Percentiles rank a stretch among this genome's conserved stretches.
These are phyloP conservation scores for Saccharomycopsis sp. DNA, from an alignment of 805 yeast species.

Conservation along the genomic window DNA sequence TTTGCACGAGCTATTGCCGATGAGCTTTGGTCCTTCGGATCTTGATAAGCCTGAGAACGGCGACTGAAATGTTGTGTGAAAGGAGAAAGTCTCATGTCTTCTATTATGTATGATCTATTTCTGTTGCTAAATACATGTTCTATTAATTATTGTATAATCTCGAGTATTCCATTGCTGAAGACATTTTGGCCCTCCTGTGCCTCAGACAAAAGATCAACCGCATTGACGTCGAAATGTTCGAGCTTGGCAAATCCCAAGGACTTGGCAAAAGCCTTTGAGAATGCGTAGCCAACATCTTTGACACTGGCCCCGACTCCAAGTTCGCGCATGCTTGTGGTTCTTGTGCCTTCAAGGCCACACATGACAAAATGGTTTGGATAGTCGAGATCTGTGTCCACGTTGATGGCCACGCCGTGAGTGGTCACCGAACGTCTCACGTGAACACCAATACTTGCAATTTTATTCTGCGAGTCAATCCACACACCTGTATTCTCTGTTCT, in stretches of 20 bases:
- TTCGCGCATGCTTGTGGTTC: slow-evolving; percentile 45
- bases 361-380: slow-evolving; percentile 68
- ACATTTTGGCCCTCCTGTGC: background rate
- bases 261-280: slow-evolving; percentile 40
- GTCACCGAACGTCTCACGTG: slow-evolving; percentile 80
- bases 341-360: slow-evolving; percentile 71
- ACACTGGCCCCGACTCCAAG: slow-evolving; percentile 23
- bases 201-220: slow-evolving; percentile 25
- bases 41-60: slow-evolving; percentile 27
- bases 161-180: background rate
- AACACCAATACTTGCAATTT: slow-evolving; percentile 86
- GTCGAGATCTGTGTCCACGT: slow-evolving; percentile 64
- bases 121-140: background rate
- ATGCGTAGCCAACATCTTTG: slow-evolving; percentile 35
- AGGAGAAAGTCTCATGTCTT: too few relatives aligned
- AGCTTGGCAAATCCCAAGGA: slow-evolving; percentile 33
- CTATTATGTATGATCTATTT: too few relatives aligned
- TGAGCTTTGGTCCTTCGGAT: slow-evolving; percentile 81
- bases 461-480: slow-evolving; percentile 56
- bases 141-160: background rate
- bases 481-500: slow-evolving; percentile 79
- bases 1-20: slow-evolving; percentile 64
- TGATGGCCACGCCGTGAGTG: slow-evolving; percentile 84
- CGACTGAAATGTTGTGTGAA: too few relatives aligned
- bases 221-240: slow-evolving; percentile 29